Conservation (phyloP, 164 flowering plant species). For the Dillenia suffruticosa region DNA sequence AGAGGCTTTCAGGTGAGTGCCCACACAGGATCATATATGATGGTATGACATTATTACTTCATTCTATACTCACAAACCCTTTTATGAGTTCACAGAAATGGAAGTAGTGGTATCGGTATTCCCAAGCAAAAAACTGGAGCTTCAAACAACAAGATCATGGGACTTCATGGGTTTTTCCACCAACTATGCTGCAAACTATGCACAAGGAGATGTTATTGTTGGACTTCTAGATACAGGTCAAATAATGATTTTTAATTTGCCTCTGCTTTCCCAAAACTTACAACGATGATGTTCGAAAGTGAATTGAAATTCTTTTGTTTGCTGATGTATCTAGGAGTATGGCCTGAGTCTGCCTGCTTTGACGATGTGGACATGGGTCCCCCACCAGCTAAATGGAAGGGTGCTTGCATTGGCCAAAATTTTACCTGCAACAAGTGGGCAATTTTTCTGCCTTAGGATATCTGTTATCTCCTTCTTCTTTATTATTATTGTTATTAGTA, state of each 20-base stretch:
- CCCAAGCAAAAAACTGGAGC: constrained; percentile 26
- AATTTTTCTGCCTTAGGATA: neutral
- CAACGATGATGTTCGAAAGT: too few species aligned
- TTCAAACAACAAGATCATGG: constrained; percentile 59
- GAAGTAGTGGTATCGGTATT: constrained; percentile 42
- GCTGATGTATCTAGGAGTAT: constrained; percentile 24
- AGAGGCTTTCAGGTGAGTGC: constrained; percentile 28
- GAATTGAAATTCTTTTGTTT: neutral
- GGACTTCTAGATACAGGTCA: constrained; percentile 44
- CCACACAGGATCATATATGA: neutral
- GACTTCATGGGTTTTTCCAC: constrained; percentile 34
- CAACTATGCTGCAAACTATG: neutral
- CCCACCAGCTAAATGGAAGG: constrained; percentile 44
- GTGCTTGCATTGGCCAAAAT: constrained; percentile 24
- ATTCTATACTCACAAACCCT: neutral
- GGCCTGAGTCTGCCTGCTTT: constrained; percentile 45
- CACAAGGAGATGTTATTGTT: constrained; percentile 32
- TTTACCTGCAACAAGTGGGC: constrained; percentile 43
- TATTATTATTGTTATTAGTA: too few species aligned
- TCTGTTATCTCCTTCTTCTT: too few species aligned
- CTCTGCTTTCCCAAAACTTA: too few species aligned
- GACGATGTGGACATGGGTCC: constrained; percentile 21
- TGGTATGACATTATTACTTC: neutral
- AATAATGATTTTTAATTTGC: neutral
- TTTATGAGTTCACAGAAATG: constrained; percentile 26